phyloP scores from a whole-genome alignment of 2,329 filamentous ascomycete species.

The Fusarium drepaniforme region DNA sequence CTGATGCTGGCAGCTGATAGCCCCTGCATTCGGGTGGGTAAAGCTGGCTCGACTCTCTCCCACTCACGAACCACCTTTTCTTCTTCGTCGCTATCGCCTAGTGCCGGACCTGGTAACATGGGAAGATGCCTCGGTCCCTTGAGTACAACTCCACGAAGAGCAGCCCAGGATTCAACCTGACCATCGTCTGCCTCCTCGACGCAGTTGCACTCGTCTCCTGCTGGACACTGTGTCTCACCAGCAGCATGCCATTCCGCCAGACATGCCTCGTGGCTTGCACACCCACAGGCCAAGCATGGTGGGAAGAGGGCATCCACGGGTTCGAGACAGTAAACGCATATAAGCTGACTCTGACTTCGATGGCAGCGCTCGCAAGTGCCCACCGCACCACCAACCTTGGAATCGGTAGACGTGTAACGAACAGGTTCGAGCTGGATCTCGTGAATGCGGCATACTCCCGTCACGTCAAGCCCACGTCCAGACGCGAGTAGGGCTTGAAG shows the following conservation, averaged over 20 bases:
- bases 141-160: slow-evolving; percentile 54
- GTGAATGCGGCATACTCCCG: slow-evolving; percentile 72
- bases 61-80: slow-evolving; percentile 41
- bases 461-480: slow-evolving; percentile 71
- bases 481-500: slow-evolving; percentile 63
- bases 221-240: slow-evolving; percentile 69
- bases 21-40: slow-evolving; percentile 40
- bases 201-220: slow-evolving; percentile 75
- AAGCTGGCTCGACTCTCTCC: slow-evolving; percentile 43
- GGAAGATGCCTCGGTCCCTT: slow-evolving; percentile 45
- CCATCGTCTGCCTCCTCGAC: slow-evolving; percentile 67
- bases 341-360: slow-evolving; percentile 66
- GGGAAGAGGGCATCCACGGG: slow-evolving; percentile 71
- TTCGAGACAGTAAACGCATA: slow-evolving; percentile 73
- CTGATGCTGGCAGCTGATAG: slow-evolving; percentile 58
- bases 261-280: slow-evolving; percentile 70
- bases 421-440: slow-evolving; percentile 72
- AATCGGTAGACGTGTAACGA: slow-evolving; percentile 57
- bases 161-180: slow-evolving; percentile 72
- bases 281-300: slow-evolving; percentile 73
- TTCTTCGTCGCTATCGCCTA: slow-evolving; percentile 47
- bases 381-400: slow-evolving; percentile 59
- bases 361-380: slow-evolving; percentile 66
- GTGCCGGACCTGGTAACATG: slow-evolving; percentile 46
- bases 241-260: slow-evolving; percentile 69